Evolutionary conservation across 2,329 filamentous ascomycete genomes (phyloP).

Genomic region (Diaporthe humulicola): DNA sequence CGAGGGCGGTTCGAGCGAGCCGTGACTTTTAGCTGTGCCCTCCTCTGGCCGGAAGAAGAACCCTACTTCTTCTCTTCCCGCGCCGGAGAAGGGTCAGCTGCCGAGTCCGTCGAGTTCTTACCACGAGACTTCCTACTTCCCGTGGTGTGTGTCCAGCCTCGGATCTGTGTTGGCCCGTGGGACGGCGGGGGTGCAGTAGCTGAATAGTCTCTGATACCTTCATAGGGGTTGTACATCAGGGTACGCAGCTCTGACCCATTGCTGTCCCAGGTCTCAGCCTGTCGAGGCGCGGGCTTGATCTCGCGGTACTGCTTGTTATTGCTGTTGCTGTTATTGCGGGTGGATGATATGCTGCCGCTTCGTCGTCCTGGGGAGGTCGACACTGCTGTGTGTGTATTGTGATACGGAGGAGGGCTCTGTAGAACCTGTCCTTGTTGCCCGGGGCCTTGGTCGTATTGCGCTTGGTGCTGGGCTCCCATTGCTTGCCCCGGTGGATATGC

Average conservation of each 20-base stretch:
- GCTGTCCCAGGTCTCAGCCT: constrained; percentile 61
- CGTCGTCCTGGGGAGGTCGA: constrained; percentile 46
- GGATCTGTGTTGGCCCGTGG: constrained; percentile 67
- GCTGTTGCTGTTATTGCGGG: constrained; percentile 37
- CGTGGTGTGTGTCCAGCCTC: constrained; percentile 68
- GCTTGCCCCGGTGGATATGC: constrained; percentile 25
- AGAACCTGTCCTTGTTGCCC: constrained; percentile 32
- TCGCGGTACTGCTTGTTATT: constrained; percentile 62
- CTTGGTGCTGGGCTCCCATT: constrained; percentile 15
- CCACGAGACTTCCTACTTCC: constrained; percentile 50
- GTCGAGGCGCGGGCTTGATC: constrained; percentile 69
- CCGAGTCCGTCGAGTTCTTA: constrained; percentile 44
- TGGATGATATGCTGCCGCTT: constrained; percentile 50
- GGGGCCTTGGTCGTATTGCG: constrained; percentile 22
- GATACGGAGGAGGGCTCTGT: constrained; percentile 39
- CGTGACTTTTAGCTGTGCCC: not conserved
- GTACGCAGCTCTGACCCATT: constrained; percentile 67
- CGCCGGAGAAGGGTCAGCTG: constrained; percentile 38
- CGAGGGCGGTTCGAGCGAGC: not conserved
- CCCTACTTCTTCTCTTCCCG: constrained; percentile 40
- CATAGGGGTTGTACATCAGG: constrained; percentile 66
- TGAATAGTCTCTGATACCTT: constrained; percentile 70
- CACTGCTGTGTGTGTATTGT: constrained; percentile 42
- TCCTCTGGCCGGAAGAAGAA: constrained; percentile 36
- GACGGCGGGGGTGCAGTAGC: constrained; percentile 68